A percentile compares a stretch with the other conserved stretches of the same genome.
These are phyloP conservation scores for Cenococcum geophilum DNA, from an alignment of 495 filamentous ascomycete genomes.

Conservation along the genomic window DNA sequence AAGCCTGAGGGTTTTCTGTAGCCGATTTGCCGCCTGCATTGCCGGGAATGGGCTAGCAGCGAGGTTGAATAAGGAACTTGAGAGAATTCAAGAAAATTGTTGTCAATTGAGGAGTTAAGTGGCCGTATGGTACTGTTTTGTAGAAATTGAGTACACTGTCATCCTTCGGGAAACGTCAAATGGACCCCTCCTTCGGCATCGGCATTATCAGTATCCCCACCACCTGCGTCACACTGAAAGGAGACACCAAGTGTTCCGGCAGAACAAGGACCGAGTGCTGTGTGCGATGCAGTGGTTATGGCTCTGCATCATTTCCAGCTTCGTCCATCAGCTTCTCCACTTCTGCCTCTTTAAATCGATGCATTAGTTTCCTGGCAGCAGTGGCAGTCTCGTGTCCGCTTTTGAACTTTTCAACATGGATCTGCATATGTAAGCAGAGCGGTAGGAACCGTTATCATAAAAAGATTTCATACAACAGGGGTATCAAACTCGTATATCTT, in stretches of 20 bases:
- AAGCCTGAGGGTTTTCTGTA: conserved; percentile 55
- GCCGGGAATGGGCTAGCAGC: conserved; percentile 21
- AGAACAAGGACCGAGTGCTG: neutral
- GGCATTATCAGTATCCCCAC: conserved; percentile 1
- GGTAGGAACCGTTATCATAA: no score
- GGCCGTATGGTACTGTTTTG: neutral
- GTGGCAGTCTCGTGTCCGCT: conserved; percentile 46
- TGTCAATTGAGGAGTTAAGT: neutral
- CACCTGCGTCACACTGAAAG: neutral
- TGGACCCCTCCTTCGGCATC: neutral
- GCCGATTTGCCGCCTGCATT: conserved; percentile 60
- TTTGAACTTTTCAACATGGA: conserved; percentile 52
- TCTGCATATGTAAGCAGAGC: conserved; percentile 40
- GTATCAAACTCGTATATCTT: conserved; percentile 87
- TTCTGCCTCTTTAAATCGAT: conserved; percentile 66
- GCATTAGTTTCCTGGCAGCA: conserved; percentile 72
- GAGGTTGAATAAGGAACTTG: neutral
- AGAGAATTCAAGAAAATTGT: neutral
- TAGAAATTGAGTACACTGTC: neutral
- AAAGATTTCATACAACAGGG: conserved; percentile 57
- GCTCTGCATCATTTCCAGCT: conserved; percentile 42
- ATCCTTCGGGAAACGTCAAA: neutral
- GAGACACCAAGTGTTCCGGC: neutral
- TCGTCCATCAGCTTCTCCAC: conserved; percentile 65
- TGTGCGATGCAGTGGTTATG: neutral